Conservation (phyloP, 164 flowering plant species). For the Platanus orientalis region DNA sequence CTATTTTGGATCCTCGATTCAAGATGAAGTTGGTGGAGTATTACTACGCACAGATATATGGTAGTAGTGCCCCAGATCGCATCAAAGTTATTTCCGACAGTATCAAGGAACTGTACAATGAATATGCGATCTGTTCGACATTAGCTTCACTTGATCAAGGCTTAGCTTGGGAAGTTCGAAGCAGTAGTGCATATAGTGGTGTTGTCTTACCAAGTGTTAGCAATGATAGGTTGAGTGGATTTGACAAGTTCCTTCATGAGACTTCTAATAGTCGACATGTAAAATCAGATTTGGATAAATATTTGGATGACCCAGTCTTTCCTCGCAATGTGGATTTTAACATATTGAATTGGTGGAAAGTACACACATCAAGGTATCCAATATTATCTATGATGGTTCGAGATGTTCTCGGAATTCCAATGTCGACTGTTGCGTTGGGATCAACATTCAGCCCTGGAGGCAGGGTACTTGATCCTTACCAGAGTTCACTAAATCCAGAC, state of each 20-base stretch:
- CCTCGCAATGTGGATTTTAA: slow-evolving; percentile 62
- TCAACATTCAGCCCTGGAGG: no score
- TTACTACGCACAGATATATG: slow-evolving; percentile 59
- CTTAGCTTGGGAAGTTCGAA: slow-evolving; percentile 16
- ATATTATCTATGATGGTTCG: slow-evolving; percentile 69
- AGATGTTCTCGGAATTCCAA: slow-evolving; percentile 61
- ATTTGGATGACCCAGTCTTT: slow-evolving; percentile 66
- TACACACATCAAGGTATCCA: slow-evolving; percentile 68
- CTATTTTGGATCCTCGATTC: slow-evolving; percentile 63
- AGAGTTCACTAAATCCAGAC: no score
- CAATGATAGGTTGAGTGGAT: slow-evolving; percentile 42
- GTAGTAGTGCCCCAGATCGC: slow-evolving; percentile 32
- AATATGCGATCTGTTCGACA: slow-evolving; percentile 36
- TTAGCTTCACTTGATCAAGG: slow-evolving; percentile 34
- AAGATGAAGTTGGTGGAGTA: slow-evolving; percentile 77
- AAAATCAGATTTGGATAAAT: slow-evolving; percentile 63
- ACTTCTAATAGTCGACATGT: slow-evolving; percentile 41
- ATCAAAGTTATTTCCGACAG: slow-evolving; percentile 49
- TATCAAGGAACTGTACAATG: slow-evolving; percentile 51
- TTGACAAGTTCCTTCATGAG: slow-evolving; percentile 61
- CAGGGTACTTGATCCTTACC: no score
- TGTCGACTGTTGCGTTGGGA: no score
- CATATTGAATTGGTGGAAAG: slow-evolving; percentile 80
- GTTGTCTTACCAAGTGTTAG: slow-evolving; percentile 22
- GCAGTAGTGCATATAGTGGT: slow-evolving; percentile 16